Conservation (phyloP, 495 filamentous ascomycete species). For the Coniosporium apollinis region DNA sequence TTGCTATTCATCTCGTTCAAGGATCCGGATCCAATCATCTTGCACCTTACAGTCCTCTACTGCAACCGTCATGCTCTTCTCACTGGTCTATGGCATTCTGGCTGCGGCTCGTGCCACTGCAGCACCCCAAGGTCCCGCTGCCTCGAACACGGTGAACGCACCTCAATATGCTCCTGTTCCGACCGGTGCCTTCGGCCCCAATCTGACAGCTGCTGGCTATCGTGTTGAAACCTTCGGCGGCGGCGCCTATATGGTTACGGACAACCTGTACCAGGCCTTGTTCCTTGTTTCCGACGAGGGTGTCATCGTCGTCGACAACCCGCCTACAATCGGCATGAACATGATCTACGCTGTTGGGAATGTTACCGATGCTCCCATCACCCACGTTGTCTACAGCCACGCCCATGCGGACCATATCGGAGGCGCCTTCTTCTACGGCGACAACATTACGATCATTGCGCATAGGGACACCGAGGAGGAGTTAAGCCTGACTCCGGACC, state of each 20-base stretch:
- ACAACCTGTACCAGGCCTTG: constrained; percentile 19
- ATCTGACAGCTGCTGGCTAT: constrained; percentile 18
- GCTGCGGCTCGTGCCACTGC: too few species aligned
- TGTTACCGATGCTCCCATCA: constrained; percentile 19
- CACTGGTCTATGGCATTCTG: too few species aligned
- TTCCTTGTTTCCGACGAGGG: constrained; percentile 22
- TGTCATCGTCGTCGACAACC: constrained; percentile 27
- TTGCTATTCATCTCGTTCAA: too few species aligned
- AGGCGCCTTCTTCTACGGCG: constrained; percentile 17
- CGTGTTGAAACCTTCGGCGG: constrained; percentile 18
- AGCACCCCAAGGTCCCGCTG: too few species aligned
- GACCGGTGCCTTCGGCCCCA: constrained; percentile 3
- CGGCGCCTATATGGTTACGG: constrained; percentile 27
- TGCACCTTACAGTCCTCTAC: too few species aligned
- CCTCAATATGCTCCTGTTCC: constrained; percentile 9
- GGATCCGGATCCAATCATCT: too few species aligned
- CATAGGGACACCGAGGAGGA: constrained; percentile 17
- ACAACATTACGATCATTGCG: constrained; percentile 17
- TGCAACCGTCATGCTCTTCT: too few species aligned
- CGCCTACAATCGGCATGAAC: constrained; percentile 24
- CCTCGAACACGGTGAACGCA: too few species aligned
- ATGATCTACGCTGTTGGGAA: constrained; percentile 23
- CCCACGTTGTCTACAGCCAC: constrained; percentile 27
- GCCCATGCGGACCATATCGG: constrained; percentile 27
- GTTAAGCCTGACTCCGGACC: constrained; percentile 10